Conservation (phyloP, 257 asterid genomes). For the Solanum tacnaense region DNA sequence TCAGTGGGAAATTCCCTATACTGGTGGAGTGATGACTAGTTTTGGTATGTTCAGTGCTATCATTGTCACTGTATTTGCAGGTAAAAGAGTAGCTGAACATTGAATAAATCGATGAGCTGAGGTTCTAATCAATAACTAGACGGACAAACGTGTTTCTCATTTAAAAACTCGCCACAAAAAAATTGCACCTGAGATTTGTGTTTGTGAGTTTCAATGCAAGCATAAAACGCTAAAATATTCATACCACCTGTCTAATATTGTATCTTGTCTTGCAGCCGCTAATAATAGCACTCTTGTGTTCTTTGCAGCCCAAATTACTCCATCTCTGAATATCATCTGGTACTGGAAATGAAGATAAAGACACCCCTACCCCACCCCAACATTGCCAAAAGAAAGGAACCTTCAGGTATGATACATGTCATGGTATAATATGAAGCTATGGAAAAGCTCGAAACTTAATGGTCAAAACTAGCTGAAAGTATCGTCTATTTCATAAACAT, state of each 20-base stretch:
- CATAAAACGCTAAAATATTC: not conserved
- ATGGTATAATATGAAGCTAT: not conserved
- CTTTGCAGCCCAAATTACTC: not conserved
- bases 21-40: not conserved
- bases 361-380: not conserved
- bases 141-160: not conserved
- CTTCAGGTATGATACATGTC: not conserved
- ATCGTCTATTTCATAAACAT: not conserved
- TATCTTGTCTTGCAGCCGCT: not conserved
- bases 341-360: not conserved
- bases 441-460: not conserved
- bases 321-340: not conserved
- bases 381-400: not conserved
- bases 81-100: not conserved
- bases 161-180: not conserved
- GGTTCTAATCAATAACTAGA: not conserved
- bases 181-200: not conserved
- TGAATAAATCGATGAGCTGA: not conserved
- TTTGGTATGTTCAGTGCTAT: not conserved
- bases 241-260: not conserved
- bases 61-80: not conserved
- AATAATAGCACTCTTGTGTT: not conserved
- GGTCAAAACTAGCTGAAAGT: not conserved
- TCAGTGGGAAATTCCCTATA: not conserved
- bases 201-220: not conserved